phyloP scores from a whole-genome alignment of 192 early-diverging fungal species.

The Phycomyces blakesleeanus region DNA sequence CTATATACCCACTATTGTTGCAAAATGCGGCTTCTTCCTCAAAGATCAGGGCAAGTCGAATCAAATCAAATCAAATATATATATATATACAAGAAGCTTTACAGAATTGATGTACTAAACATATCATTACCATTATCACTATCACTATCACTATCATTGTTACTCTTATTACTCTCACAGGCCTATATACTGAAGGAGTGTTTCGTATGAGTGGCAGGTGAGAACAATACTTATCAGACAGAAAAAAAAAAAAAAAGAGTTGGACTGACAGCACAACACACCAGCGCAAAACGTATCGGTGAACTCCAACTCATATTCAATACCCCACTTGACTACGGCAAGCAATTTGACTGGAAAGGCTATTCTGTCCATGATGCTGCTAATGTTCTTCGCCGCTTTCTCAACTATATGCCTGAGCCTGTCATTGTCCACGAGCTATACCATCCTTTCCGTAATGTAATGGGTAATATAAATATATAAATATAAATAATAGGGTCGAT shows the following conservation, averaged over 20 bases:
- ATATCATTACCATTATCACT: too few relatives aligned
- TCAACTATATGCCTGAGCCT: slow-evolving; percentile 68
- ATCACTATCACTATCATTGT: too few relatives aligned
- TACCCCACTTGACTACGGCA: slow-evolving; percentile 59
- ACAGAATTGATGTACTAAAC: too few relatives aligned
- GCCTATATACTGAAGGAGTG: slow-evolving; percentile 53
- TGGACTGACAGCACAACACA: slow-evolving; percentile 41
- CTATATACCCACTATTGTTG: slow-evolving; percentile 31
- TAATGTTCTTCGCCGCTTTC: slow-evolving; percentile 67
- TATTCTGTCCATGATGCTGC: slow-evolving; percentile 77
- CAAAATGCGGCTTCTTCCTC: slow-evolving; percentile 34
- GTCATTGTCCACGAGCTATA: slow-evolving; percentile 65
- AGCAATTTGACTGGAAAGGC: slow-evolving; percentile 58
- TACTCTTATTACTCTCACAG: too few relatives aligned
- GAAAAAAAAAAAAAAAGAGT: too few relatives aligned
- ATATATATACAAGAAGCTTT: background rate
- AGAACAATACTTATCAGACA: background rate
- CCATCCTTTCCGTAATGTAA: slow-evolving; percentile 58
- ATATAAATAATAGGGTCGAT: too few relatives aligned
- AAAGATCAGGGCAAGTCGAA: slow-evolving; percentile 32
- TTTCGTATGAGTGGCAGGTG: slow-evolving; percentile 73
- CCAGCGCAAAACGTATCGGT: slow-evolving; percentile 66
- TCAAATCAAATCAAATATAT: background rate
- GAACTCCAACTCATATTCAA: slow-evolving; percentile 69
- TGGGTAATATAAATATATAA: too few relatives aligned